Base-by-base conservation (phyloP, 306 rosid species). In the Erythrophleum fordii region DNA sequence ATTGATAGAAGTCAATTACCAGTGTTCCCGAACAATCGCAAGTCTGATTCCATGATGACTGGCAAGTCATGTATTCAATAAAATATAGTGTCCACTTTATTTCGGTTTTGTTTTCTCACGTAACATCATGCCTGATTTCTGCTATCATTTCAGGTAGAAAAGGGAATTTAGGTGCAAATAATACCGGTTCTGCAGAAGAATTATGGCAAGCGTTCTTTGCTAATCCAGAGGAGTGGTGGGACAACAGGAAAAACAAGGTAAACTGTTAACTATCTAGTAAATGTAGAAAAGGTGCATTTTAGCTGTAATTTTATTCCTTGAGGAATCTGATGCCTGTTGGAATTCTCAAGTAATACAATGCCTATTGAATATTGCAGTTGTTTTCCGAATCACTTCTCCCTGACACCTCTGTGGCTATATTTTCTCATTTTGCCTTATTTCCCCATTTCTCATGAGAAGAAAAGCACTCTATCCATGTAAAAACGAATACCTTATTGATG, bases 181-280 rank as follows among this genome's bases (percentile, higher is more conserved):
- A 34, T 80, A 78, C 80, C 23, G 87, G 84, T 76, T 93, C 98
- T 55, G 82, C 80, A 52, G 90, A 85, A 72, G 96, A 91, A 72
- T 75, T 85, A 55, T 95, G 99, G 98, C 95, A 93, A 73, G 90
- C 89, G 14, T 89, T 73, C 81, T 87, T 86, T 65, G 16, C 70
- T 65, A 65, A 35, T 3, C 46, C 45, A 18, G 70, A 65, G 70
- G 70, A 65, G 14, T 65, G 70, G 70, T 65, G 70, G 70, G 70
- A 65, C 26, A 65, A 65, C 70, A 34, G 46, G 46, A 65, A 65
- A 65, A 65, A 35, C 46, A 65, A 65, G 70, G 70, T 65, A n/a
- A 66, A 39, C 14, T 18, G 31, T 7, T 35, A 1, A 20, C 9
- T 66, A 20, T 37, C 17, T 66, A 37, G 44, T 39, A 35, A 10